Conservation (phyloP, 2,329 filamentous ascomycete genomes). For the Malbranchea cinnamomea region DNA sequence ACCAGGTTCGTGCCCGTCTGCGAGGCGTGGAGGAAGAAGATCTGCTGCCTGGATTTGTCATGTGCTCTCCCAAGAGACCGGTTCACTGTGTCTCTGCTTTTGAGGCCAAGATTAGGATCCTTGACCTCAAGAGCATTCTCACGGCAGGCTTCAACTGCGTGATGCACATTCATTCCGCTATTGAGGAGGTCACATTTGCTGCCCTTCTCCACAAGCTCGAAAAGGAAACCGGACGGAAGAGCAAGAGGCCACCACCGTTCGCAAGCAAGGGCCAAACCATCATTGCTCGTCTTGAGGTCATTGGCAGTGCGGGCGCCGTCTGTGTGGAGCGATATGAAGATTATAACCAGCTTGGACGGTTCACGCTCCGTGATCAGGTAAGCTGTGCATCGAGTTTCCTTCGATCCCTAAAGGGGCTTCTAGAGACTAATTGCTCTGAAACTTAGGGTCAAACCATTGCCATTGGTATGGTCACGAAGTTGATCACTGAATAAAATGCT, state of each 20-base stretch:
- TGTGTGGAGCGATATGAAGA: constrained; percentile 93
- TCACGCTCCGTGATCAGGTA: constrained; percentile 80
- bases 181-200: constrained; percentile 90
- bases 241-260: constrained; percentile 83
- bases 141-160: constrained; percentile 96
- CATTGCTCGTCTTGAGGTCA: constrained; percentile 82
- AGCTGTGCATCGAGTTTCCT: constrained; percentile 13
- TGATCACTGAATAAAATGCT: constrained; percentile 38
- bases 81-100: constrained; percentile 83
- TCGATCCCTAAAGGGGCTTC: constrained; percentile 9
- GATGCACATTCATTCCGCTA: constrained; percentile 89
- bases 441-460: constrained; percentile 91
- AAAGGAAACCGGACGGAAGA: constrained; percentile 85
- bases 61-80: constrained; percentile 85
- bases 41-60: constrained; percentile 83
- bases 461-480: constrained; percentile 96
- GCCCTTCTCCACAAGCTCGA: constrained; percentile 84
- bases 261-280: constrained; percentile 68
- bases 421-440: constrained; percentile 8
- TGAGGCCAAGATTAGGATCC: constrained; percentile 89
- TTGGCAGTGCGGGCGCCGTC: constrained; percentile 67
- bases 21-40: constrained; percentile 97
- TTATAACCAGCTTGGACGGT: constrained; percentile 84
- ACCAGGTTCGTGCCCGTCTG: constrained; percentile 83
- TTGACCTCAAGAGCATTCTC: constrained; percentile 88